phyloP scores from a whole-genome alignment of 2,329 filamentous ascomycete genomes.

The Dactylellina leptospora region DNA sequence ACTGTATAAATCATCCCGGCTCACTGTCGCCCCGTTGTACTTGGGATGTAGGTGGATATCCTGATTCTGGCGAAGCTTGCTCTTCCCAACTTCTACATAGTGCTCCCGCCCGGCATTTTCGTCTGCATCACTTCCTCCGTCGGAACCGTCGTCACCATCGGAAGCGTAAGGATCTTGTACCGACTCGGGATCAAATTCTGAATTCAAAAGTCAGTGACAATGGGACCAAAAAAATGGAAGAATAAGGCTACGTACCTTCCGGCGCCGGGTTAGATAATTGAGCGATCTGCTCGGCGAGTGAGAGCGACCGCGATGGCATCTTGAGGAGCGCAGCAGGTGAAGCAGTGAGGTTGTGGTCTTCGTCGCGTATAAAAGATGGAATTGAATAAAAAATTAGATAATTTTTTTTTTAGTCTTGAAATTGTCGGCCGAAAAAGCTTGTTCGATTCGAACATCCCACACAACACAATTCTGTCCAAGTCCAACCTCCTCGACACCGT shows the following conservation, averaged over 20 bases:
- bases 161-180: conserved; percentile 67
- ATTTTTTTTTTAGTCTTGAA: conserved; percentile 46
- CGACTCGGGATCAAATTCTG: conserved; percentile 64
- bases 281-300: conserved; percentile 55
- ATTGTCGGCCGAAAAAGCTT: conserved; percentile 54
- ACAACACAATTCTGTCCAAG: conserved; percentile 32
- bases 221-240: conserved; percentile 32
- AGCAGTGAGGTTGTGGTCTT: neutral
- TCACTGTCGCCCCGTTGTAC: conserved; percentile 81
- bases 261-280: conserved; percentile 56
- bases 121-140: conserved; percentile 64
- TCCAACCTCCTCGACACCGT: neutral
- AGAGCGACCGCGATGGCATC: conserved; percentile 54
- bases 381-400: conserved; percentile 25
- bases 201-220: conserved; percentile 26
- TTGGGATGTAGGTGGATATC: conserved; percentile 75
- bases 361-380: conserved; percentile 15
- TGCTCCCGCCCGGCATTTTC: conserved; percentile 78
- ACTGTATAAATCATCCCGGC: conserved; percentile 71
- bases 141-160: conserved; percentile 66
- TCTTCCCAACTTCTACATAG: conserved; percentile 83
- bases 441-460: conserved; percentile 34
- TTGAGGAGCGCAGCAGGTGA: conserved; percentile 13
- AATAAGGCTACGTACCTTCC: conserved; percentile 53
- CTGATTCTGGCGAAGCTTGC: conserved; percentile 79